phyloP scores from a whole-genome alignment of 2,329 filamentous ascomycete species.

The Sphaerostilbella broomeana region DNA sequence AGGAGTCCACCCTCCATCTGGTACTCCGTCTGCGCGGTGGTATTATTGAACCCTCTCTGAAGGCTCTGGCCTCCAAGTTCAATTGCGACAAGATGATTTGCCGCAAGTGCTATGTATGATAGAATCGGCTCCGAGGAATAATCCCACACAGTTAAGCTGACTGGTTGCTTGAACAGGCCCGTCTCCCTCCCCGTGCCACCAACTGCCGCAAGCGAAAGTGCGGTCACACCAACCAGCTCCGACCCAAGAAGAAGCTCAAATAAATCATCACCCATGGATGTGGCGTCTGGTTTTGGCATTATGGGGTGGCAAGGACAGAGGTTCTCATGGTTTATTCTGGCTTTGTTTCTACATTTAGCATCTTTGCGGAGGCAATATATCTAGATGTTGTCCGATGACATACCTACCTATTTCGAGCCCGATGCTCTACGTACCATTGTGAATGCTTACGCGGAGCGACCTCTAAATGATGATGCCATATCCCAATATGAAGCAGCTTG shows the following conservation, averaged over 20 bases:
- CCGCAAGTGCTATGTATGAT: constrained; percentile 99
- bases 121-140: no score
- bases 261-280: constrained; percentile 38
- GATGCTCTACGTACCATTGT: no score
- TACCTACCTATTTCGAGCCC: no score
- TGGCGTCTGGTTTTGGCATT: constrained; percentile 42
- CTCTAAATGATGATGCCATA: no score
- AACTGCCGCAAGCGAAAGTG: constrained; percentile 99
- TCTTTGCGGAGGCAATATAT: constrained; percentile 33
- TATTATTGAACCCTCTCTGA: constrained; percentile 98
- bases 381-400: constrained; percentile 29
- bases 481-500: no score
- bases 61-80: constrained; percentile 98
- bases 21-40: constrained; percentile 98
- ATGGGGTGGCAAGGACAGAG: constrained; percentile 31
- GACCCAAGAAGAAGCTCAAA: constrained; percentile 99
- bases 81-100: constrained; percentile 99
- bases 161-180: constrained; percentile 42
- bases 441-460: no score
- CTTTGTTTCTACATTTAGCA: constrained; percentile 37
- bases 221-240: constrained; percentile 99
- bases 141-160: no score
- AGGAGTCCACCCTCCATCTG: constrained; percentile 97
- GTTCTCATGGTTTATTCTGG: constrained; percentile 31
- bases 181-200: constrained; percentile 95